A percentile compares a stretch with the other conserved stretches of the same genome.
Conservation (phyloP, 768 basidiomycete genomes). For the Leccinum longicurvipes region DNA sequence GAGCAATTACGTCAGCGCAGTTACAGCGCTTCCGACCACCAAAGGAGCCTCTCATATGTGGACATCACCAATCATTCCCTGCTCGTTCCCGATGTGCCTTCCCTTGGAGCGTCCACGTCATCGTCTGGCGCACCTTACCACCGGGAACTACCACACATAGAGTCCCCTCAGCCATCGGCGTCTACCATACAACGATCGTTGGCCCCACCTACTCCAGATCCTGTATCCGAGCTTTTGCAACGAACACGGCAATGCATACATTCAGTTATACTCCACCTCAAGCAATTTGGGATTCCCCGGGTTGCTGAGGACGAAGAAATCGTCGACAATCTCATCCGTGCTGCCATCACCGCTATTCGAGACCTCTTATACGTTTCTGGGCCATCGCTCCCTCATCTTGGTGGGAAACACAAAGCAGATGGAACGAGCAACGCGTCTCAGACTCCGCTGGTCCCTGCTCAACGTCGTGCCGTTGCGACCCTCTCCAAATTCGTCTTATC, state of each 20-base stretch:
- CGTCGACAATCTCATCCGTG: conserved; percentile 58
- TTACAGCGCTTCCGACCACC: conserved; percentile 8
- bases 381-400: conserved; percentile 53
- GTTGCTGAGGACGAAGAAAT: conserved; percentile 50
- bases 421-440: conserved; percentile 40
- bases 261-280: conserved; percentile 57
- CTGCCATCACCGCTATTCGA: conserved; percentile 61
- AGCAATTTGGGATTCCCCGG: conserved; percentile 43
- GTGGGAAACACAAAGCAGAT: conserved; percentile 35
- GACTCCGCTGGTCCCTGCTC: conserved; percentile 66
- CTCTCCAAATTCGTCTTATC: conserved; percentile 85
- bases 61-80: background rate
- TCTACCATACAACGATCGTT: conserved; percentile 45
- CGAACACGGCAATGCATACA: conserved; percentile 55
- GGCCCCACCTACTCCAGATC: conserved; percentile 51
- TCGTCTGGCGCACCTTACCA: conserved; percentile 3
- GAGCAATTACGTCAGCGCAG: conserved; percentile 22
- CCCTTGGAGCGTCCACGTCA: background rate
- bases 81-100: conserved; percentile 5
- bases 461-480: conserved; percentile 81
- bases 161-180: background rate
- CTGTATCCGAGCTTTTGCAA: conserved; percentile 58
- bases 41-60: background rate
- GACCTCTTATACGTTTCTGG: conserved; percentile 68
- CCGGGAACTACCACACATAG: background rate